Evolutionary conservation across 2,329 filamentous ascomycete genomes (phyloP), one percentile per base, ranked within the genome.

Genomic region (Colletotrichum chlorophyti): DNA sequence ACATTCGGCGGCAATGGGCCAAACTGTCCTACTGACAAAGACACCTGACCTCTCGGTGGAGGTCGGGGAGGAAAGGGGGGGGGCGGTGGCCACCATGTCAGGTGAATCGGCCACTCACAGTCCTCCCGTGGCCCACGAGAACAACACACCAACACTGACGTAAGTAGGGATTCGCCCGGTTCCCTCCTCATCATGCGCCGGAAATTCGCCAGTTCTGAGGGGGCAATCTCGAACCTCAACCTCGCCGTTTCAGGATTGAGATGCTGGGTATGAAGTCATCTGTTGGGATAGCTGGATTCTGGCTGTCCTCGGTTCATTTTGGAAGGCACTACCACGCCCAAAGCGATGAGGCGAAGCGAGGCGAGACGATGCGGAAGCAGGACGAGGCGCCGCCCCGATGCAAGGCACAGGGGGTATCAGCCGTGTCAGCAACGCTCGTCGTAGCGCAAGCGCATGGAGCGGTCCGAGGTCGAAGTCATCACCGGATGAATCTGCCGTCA

Each of bases 41-140:
- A 34, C 58, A 60, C 58, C 58, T 60, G 58, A 60, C 58, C 53
- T 35, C 55, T 53, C 53, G 46, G 53, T 58, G 58, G 53, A 52
- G 53, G 57, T 58, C 14, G 27, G 41, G 43, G n/a, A n/a, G n/a
- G n/a, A n/a, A n/a, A n/a, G n/a, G n/a, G n/a, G n/a, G n/a, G 24
- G 32, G 57, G 31, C n/a, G n/a, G n/a, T n/a, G n/a, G n/a, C 23
- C 43, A 43, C 43, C 50, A 53, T 27, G 58, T 60, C 58, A 60
- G 58, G 58, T 53, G 58, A 53, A 58, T 29, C 29, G 41, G 41
- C 58, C 58, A 58, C 46, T 60, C 58, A 60, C 41, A 53, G 47
- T 46, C 45, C 34, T 51, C 34, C 26, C 19, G 35, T 15, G 45
- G 58, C 53, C 58, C 58, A 60, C 58, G 58, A 58, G 58, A 60